Base-by-base conservation (phyloP, 768 basidiomycete genomes). In the Polyporus arcularius region DNA sequence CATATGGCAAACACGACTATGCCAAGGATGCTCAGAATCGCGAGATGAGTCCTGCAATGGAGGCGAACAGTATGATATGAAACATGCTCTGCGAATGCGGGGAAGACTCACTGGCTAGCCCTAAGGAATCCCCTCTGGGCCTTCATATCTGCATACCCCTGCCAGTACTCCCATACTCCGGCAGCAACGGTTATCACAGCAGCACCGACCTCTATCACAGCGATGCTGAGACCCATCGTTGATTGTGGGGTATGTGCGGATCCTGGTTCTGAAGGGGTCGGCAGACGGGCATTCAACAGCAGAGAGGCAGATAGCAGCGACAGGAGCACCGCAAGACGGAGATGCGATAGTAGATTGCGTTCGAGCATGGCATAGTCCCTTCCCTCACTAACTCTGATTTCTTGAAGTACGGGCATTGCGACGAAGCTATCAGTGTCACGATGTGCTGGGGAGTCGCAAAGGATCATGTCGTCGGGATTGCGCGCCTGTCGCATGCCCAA, bases 321-420 rank as follows among this genome's bases (percentile, higher is more conserved):
- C 31, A 92, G 76, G 26, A 92, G 73, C 10, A 89, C 74, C 5
- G 83, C 86, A 30, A 91, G 79, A 66, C 85, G 88, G 56, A 88
- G 61, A 68, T 92, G 86, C 0, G 88, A 81, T 35, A 92, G 76
- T 52, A 89, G 75, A 65, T 92, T 91, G 53, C 90, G 80, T 71
- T 91, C 90, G 14, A 92, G 79, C 88, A 91, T 89, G 72, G 83
- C 87, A 62, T 84, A 89, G 70, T 92, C 90, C 67, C 89, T 79
- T n/a, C 87, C 87, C 6, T 77, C 76, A 64, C 89, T 75, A 35
- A 69, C 70, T 7, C 56, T 58, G 51, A 68, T 72, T 31, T 67
- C 55, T 6, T 67, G 50, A 40, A 53, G 49, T 1, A 61, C 62
- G 6, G 67, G 68, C 70, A 71, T 71, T 10, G 9, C 30, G 52